Conservation (phyloP, 768 basidiomycete genomes). For the Trametes maxima region DNA sequence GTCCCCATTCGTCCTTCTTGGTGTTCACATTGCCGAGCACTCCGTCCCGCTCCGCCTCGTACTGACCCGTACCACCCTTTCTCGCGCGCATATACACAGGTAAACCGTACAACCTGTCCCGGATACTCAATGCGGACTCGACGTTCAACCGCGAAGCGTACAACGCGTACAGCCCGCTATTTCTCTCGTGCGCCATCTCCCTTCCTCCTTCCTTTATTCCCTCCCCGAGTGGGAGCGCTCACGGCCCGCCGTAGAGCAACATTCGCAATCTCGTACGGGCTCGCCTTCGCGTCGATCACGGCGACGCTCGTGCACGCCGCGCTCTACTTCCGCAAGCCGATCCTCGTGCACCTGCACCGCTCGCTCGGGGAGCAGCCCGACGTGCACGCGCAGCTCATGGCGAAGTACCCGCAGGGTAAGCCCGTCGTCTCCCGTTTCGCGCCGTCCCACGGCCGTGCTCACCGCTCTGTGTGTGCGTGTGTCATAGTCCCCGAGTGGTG, state of each 20-base stretch:
- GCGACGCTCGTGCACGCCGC: conserved; percentile 48
- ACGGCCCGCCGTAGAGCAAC: conserved; percentile 25
- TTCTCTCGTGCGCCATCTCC: conserved; percentile 41
- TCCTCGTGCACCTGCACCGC: conserved; percentile 41
- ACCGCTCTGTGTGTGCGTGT: too few relatives aligned
- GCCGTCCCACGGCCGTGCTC: neutral
- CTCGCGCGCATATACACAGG: conserved; percentile 4
- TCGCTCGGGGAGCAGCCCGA: conserved; percentile 51
- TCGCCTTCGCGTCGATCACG: conserved; percentile 49
- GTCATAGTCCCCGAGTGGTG: conserved; percentile 50
- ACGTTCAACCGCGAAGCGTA: conserved; percentile 42
- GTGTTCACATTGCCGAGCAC: neutral
- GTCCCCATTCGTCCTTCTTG: neutral
- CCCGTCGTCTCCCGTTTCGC: neutral
- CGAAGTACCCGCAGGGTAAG: conserved; percentile 29
- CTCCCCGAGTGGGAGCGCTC: conserved; percentile 39
- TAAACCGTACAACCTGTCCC: conserved; percentile 42
- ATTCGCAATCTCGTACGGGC: conserved; percentile 44
- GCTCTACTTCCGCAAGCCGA: conserved; percentile 47
- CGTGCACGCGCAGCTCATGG: conserved; percentile 51
- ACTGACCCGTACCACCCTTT: neutral
- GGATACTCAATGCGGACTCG: conserved; percentile 39
- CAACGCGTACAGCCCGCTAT: conserved; percentile 47
- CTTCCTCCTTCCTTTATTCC: neutral
- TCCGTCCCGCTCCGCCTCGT: too few relatives aligned